Evolutionary conservation across 75 land plant species (phyloP).

Genomic region (Cupressus sempervirens): DNA sequence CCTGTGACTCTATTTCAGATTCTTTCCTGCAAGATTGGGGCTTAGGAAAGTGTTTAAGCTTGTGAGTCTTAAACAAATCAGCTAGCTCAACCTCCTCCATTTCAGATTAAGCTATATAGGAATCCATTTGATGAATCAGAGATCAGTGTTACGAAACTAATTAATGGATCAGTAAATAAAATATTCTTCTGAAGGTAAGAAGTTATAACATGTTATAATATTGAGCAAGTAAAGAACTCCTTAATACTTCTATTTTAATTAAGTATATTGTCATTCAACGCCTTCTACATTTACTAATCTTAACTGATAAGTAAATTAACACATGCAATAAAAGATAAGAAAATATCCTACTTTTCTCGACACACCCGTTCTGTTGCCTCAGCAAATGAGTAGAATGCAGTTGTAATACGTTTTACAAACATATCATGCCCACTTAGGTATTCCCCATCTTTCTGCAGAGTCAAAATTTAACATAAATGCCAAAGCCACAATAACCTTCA

Average conservation of each 20-base stretch:
- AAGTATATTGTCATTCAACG: background rate
- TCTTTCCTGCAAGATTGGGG: too few relatives aligned
- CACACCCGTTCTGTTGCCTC: constrained; percentile 86
- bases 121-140: background rate
- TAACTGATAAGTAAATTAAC: background rate
- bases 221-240: background rate
- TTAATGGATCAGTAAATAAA: background rate
- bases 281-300: background rate
- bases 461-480: background rate
- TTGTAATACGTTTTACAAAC: constrained; percentile 77
- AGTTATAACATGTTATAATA: background rate
- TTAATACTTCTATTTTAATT: background rate
- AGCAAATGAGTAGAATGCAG: constrained; percentile 84
- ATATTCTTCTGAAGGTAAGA: background rate
- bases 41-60: too few relatives aligned
- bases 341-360: constrained; percentile 72
- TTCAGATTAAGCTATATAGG: background rate
- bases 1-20: too few relatives aligned
- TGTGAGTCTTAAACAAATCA: too few relatives aligned
- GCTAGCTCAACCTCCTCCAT: too few relatives aligned
- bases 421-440: constrained; percentile 93
- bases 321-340: background rate
- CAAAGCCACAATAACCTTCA: background rate
- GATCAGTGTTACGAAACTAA: background rate
- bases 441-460: constrained; percentile 90